Base-by-base conservation (phyloP, 805 yeast species). In the Ogataea ganodermae region DNA sequence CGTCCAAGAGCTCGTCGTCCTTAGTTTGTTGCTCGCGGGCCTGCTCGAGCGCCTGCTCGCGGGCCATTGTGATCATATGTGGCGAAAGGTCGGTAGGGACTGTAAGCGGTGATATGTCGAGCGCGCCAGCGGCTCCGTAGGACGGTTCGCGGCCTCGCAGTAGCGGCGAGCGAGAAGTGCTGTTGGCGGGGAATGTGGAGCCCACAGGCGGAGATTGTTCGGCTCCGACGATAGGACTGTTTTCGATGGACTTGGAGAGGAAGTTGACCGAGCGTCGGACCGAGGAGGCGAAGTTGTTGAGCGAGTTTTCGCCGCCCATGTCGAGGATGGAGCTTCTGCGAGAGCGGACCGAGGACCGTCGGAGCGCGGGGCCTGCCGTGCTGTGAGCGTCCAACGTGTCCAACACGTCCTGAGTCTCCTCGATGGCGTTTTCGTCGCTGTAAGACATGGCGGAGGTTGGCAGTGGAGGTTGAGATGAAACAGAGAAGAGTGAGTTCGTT, bases 201-300 rank as follows among this genome's bases (percentile, higher is more conserved):
- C 6, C 7, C 5, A 38, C 4, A 13, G 43, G 40, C 3, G 41
- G 38, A 3, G 36, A 26, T n/a, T 23, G 37, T 14, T 45, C 46
- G 5, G 24, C 20, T 4, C 37, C 45, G 26, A 37, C 13, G 14
- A 26, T 40, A 20, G 26, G 14, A n/a, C n/a, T 30, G 26, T 53
- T 23, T 1, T 55, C 62, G 14, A 47, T 44, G 9, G 66, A 59
- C n/a, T 58, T 37, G 4, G 68, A 57, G 6, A 64, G 48, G 42
- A 51, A 66, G 37, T 62, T 59, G 21, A 65, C 68, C 0, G 68
- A 62, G 27, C 71, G 48, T 42, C 54, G 51, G 20, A 67, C 50
- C 1, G 72, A 68, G 2, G 65, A 60, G 2, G 70, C 71, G 58
- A 70, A 69, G 44, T 67, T 69, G 45, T 62, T 67, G 14, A 68